Percentiles rank a stretch among this genome's conserved stretches.
Conservation (phyloP, 345 rosid species). For the Salix viminalis region DNA sequence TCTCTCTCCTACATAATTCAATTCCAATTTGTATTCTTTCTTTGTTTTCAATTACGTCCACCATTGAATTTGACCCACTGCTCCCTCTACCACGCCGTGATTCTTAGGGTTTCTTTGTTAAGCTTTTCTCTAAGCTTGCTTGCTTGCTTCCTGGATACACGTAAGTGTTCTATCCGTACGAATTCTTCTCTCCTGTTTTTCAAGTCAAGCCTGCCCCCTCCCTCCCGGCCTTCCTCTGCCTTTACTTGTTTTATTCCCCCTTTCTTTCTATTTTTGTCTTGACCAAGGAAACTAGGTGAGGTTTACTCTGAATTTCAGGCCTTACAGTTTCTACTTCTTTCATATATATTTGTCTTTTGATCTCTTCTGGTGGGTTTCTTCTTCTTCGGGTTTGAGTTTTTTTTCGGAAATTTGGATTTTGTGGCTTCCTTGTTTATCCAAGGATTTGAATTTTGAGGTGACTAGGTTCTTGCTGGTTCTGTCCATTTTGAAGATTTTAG, state of each 20-base stretch:
- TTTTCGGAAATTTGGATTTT: conserved; percentile 9
- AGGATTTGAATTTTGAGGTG: conserved; percentile 2
- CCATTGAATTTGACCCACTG: not conserved
- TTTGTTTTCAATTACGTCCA: not conserved
- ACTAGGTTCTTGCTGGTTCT: not conserved
- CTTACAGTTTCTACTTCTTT: not conserved
- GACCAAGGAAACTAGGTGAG: not conserved
- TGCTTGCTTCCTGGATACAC: not conserved
- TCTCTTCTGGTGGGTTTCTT: not conserved
- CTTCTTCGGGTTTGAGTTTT: not conserved
- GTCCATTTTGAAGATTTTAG: not conserved
- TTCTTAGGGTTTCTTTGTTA: not conserved
- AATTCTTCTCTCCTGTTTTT: not conserved
- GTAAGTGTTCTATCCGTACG: not conserved
- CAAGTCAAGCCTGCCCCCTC: not conserved
- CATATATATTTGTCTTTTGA: not conserved
- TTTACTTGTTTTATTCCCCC: not conserved
- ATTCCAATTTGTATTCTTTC: not conserved
- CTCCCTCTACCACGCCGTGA: not conserved
- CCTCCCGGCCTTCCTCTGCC: not conserved
- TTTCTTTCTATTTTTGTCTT: not conserved
- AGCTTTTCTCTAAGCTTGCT: not conserved
- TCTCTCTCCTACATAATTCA: not conserved
- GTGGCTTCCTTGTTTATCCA: not conserved
- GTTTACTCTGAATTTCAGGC: not conserved